Base-by-base conservation (phyloP, 306 rosid genomes). In the Inga leiocalycina region DNA sequence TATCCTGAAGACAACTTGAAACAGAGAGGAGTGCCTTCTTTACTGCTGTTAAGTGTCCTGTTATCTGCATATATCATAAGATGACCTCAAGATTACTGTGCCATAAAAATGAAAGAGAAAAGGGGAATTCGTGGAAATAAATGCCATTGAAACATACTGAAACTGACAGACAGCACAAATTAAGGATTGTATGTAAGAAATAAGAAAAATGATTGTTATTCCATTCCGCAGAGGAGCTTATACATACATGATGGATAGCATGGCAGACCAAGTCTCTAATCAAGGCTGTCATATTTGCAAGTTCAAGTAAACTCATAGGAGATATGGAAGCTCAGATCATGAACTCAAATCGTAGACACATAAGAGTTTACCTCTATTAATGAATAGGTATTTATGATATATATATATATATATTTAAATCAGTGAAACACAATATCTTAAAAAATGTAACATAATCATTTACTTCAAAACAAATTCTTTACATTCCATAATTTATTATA, bases 21-120 rank as follows among this genome's bases (percentile, higher is more conserved):
- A 94, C 89, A 80, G 89, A 87, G n/a, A 90, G 77, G 56, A 94
- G 89, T 19, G 97, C 97, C 84, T 91, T 92, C 93, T 91, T 94
- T 43, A 89, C 97, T 13, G 91, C 89, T n/a, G 79, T 12, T 71
- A 90, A 80, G 76, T 74, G 89, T 84, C 97, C 92, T 35, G 93
- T 81, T 76, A 94, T 89, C 97, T 94, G 92, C 89, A 87, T 64
- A 82, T 44, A 87, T 68, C 82, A 32, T 17, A 76, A 71, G 35
- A 74, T 27, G 74, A 45, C 80, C 64, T 35, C 71, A 85, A 81
- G 52, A 62, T 65, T 11, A 71, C 49, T 32, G 32, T 10, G 44
- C 19, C 48, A 52, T 34, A 32, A 7, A 10, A 17, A 43, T 6
- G 11, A 5, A 52, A 44, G 22, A 22, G 37, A 22, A 30, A 19